A percentile compares a stretch with the other conserved stretches of the same genome.
Evolutionary conservation across 768 basidiomycete genomes (phyloP).

Genomic region (Coprinopsis marcescibilis): DNA sequence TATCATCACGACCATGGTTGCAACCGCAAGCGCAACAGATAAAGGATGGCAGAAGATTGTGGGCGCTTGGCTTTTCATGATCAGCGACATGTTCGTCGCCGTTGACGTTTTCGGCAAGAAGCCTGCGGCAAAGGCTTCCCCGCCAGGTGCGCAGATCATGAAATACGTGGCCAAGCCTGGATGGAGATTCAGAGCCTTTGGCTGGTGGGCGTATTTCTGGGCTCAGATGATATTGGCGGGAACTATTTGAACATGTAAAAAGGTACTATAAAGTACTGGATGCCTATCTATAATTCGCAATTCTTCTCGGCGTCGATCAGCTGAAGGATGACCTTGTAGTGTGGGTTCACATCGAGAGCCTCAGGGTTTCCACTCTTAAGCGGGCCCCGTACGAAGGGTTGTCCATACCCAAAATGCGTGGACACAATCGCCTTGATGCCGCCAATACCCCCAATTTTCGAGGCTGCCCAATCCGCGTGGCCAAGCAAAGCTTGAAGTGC

Average conservation of each 20-base stretch:
- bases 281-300: slow-evolving; percentile 8
- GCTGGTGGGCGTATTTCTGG: slow-evolving; percentile 21
- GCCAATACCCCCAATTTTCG: slow-evolving; percentile 60
- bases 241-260: slow-evolving; percentile 14
- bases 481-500: slow-evolving; percentile 54
- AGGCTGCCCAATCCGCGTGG: slow-evolving; percentile 61
- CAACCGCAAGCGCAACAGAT: slow-evolving; percentile 22
- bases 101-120: slow-evolving; percentile 17
- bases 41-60: slow-evolving; percentile 16
- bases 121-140: not conserved
- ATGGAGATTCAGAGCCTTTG: slow-evolving; percentile 19
- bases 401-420: slow-evolving; percentile 61
- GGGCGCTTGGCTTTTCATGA: slow-evolving; percentile 20
- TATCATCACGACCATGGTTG: slow-evolving; percentile 21
- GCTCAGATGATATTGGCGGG: slow-evolving; percentile 20
- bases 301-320: slow-evolving; percentile 41
- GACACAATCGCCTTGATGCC: slow-evolving; percentile 62
- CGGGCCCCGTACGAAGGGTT: slow-evolving; percentile 41
- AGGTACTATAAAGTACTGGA: not conserved
- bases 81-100: slow-evolving; percentile 22
- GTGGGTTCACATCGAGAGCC: slow-evolving; percentile 30
- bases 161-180: slow-evolving; percentile 9
- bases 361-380: slow-evolving; percentile 36
- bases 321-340: slow-evolving; percentile 37
- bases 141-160: not conserved